phyloP scores from a whole-genome alignment of 345 rosid species.

The Brassica carinata region DNA sequence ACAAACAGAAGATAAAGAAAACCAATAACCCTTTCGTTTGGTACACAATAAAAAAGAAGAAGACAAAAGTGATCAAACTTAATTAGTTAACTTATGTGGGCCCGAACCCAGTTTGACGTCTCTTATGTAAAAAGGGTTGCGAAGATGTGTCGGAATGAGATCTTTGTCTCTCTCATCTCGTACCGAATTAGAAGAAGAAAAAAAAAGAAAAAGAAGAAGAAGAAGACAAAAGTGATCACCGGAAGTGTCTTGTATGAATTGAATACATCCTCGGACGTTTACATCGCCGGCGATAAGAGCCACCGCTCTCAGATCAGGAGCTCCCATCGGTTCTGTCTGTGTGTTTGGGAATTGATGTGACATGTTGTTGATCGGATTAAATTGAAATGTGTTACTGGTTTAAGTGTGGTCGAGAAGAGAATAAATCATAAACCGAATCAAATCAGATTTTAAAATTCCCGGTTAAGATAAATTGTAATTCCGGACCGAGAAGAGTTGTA shows the following conservation, averaged over 20 bases:
- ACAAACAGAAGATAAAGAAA: no score
- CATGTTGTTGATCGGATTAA: constrained; percentile 14
- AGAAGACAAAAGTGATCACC: constrained; percentile 47
- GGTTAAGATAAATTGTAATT: constrained; percentile 9
- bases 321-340: constrained; percentile 44
- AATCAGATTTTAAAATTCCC: not conserved
- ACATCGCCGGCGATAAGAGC: constrained; percentile 71
- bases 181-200: no score
- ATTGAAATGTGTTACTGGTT: constrained; percentile 11
- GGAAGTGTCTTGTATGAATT: constrained; percentile 56
- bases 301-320: constrained; percentile 60
- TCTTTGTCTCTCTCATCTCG: no score
- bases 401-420: not conserved
- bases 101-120: no score
- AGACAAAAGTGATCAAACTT: no score
- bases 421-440: no score
- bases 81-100: no score
- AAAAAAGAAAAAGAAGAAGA: not conserved
- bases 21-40: no score
- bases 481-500: constrained; percentile 3
- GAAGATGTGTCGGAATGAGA: no score
- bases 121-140: no score
- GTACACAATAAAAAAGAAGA: no score
- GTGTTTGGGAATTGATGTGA: constrained; percentile 1
- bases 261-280: constrained; percentile 67